Evolutionary conservation across 495 filamentous ascomycete genomes (phyloP), one percentile per base, ranked within the genome.

Genomic region (Rhypophila decipiens): DNA sequence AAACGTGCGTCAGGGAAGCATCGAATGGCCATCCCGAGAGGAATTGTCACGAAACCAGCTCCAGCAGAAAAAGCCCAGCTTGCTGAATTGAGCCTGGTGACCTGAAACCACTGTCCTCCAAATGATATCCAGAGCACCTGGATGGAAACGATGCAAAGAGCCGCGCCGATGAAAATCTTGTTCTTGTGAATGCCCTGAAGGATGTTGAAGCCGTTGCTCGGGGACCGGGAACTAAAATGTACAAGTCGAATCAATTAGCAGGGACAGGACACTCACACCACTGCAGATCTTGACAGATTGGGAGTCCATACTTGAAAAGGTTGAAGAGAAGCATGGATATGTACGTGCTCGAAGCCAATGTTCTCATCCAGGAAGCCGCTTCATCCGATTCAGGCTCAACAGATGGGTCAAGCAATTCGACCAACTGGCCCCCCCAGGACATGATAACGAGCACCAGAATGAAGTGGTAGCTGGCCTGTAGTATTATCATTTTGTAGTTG

Each of bases 401-500:
- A n/a, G n/a, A n/a, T n/a, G n/a, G n/a, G n/a, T n/a, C n/a, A n/a
- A n/a, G n/a, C n/a, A n/a, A 88, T 13, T 70, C 63, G 12, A 93
- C 69, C 29, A 93, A 85, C 2, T 55, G 50, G 11, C 49, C 48
- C 4, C 89, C 88, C 21, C 76, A 83, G 64, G 91, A 94, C 65
- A 90, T 76, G 12, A 94, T 71, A 21, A 86, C 72, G 20, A 94
- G 73, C 0, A 84, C 88, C 5, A 95, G 83, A n/a, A 78, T 72
- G 20, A 95, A 70, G 59, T 94, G 87, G 59, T 83, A 94, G 49
- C 93, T 83, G 13, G 85, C 73, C 62, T 95, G 88, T 15, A 87
- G 87, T 46, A 88, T 75, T 41, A 95, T 91, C 87, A 93, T 95
- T 68, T 95, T 95, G 87, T 87, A 91, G 86, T 91, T 94, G 15